phyloP scores from a whole-genome alignment of 1,139 yeast species.

The Saccharomyces uvarum region DNA sequence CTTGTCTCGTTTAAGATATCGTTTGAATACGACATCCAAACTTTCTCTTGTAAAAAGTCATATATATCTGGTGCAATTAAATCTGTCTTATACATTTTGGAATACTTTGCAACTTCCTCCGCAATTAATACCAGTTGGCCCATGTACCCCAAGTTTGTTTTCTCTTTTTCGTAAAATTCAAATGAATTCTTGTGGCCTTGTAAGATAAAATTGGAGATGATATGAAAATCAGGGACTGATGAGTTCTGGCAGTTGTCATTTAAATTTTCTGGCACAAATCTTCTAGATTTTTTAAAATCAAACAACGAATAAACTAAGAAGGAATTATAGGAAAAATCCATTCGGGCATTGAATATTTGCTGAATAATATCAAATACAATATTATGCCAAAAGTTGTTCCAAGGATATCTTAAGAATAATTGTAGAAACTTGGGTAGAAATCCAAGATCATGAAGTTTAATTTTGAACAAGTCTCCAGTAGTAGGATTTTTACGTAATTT shows the following conservation, averaged over 20 bases:
- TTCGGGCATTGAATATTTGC: constrained; percentile 89
- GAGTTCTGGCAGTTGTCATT: not conserved
- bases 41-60: constrained; percentile 37
- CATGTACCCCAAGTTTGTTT: constrained; percentile 86
- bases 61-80: constrained; percentile 33
- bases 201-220: constrained; percentile 69
- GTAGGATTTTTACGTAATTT: constrained; percentile 65
- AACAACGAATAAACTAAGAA: constrained; percentile 46
- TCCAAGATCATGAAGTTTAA: constrained; percentile 74
- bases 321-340: constrained; percentile 87
- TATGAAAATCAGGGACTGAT: constrained; percentile 45
- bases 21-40: constrained; percentile 81
- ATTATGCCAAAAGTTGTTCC: constrained; percentile 96
- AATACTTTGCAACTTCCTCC: constrained; percentile 93
- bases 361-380: constrained; percentile 97
- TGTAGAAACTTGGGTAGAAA: constrained; percentile 68
- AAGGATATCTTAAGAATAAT: constrained; percentile 88
- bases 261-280: constrained; percentile 13
- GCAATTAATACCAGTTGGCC: constrained; percentile 94
- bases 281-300: constrained; percentile 20
- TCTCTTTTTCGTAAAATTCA: constrained; percentile 55
- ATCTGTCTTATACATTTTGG: constrained; percentile 36
- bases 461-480: constrained; percentile 83
- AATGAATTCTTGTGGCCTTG: constrained; percentile 75
- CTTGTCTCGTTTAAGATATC: constrained; percentile 83